Conservation (phyloP, 305 asterid genomes). For the Plantago coronopus region DNA sequence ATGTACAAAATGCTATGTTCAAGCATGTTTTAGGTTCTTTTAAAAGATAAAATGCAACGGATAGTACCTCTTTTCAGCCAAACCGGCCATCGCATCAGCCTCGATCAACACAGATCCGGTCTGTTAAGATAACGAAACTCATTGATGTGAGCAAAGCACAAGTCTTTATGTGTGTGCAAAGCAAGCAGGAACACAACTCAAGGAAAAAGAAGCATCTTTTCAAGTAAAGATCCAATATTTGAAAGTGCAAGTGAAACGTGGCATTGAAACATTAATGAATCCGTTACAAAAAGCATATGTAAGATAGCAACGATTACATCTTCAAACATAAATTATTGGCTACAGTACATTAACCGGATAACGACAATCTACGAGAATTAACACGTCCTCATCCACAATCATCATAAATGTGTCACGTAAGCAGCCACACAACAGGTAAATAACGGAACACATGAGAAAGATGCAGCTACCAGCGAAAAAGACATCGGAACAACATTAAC, state of each 20-base stretch:
- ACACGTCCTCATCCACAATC: too few relatives aligned
- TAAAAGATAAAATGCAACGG: too few relatives aligned
- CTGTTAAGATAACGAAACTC: constrained; percentile 31
- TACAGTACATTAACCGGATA: background rate
- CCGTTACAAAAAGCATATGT: too few relatives aligned
- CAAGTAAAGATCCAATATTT: too few relatives aligned
- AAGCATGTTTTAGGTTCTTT: too few relatives aligned
- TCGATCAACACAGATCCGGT: constrained; percentile 40
- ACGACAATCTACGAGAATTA: background rate
- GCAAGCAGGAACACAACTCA: background rate
- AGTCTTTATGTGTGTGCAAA: background rate
- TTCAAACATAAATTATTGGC: too few relatives aligned
- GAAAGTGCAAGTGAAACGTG: too few relatives aligned
- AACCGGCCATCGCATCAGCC: constrained; percentile 30
- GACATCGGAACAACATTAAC: background rate
- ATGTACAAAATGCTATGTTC: too few relatives aligned
- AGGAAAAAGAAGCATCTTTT: background rate
- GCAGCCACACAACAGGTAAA: background rate
- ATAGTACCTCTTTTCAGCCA: constrained; percentile 43
- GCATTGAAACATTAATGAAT: too few relatives aligned
- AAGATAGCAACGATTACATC: too few relatives aligned
- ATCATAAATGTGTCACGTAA: background rate
- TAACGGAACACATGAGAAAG: background rate
- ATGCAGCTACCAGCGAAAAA: background rate
- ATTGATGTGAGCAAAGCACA: background rate